These are phyloP conservation scores for Cardamine chenopodiifolia DNA, from an alignment of 345 rosid genomes.

Conservation along the genomic window DNA sequence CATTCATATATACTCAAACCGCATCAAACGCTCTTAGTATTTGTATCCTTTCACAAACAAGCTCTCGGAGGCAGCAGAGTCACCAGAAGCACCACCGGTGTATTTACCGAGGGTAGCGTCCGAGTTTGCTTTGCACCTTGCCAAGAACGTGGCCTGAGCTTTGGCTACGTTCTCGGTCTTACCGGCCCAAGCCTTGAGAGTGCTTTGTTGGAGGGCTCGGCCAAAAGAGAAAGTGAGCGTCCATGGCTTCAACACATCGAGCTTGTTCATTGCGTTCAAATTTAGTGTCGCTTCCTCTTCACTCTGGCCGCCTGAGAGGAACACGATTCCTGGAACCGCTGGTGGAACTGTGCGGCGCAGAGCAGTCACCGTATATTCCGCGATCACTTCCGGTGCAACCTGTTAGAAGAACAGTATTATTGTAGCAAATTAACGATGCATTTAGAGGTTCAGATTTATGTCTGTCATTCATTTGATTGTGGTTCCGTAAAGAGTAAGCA, in stretches of 20 bases:
- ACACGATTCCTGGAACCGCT: conserved; percentile 87
- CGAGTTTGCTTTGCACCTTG: conserved; percentile 81
- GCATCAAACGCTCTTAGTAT: conserved; percentile 48
- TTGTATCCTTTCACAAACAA: conserved; percentile 84
- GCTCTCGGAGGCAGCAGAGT: conserved; percentile 82
- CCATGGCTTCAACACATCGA: conserved; percentile 82
- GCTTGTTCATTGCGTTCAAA: conserved; percentile 88
- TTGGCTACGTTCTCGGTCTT: conserved; percentile 74
- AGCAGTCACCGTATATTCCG: conserved; percentile 70
- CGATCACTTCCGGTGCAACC: conserved; percentile 73
- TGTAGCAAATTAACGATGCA: background rate
- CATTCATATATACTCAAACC: conserved; percentile 2
- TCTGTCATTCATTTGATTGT: conserved; percentile 1
- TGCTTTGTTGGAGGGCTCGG: conserved; percentile 91
- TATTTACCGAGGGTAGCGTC: conserved; percentile 86
- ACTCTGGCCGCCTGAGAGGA: conserved; percentile 88
- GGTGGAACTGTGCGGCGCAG: conserved; percentile 86
- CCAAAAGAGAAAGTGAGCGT: conserved; percentile 92
- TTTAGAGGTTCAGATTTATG: background rate
- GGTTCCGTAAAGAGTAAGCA: background rate
- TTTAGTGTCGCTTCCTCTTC: conserved; percentile 86
- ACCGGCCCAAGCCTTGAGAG: conserved; percentile 88
- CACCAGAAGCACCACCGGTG: conserved; percentile 47
- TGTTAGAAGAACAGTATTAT: conserved; percentile 13
- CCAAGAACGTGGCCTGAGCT: conserved; percentile 75